Conservation (phyloP, 306 rosid species). For the Malus asiatica region DNA sequence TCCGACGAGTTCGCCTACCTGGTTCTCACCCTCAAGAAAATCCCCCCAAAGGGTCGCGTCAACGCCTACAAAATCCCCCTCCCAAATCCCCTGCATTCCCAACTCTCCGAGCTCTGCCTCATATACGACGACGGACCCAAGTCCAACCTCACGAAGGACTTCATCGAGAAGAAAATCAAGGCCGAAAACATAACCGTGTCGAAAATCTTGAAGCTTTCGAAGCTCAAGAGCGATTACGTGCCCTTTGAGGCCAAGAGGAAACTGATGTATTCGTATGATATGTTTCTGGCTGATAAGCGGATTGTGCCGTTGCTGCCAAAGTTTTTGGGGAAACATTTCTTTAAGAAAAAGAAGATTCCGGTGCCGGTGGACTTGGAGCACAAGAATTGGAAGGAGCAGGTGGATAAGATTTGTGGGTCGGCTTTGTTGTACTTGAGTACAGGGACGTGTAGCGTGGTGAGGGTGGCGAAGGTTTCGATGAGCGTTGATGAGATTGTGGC, state of each 20-base stretch:
- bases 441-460: slow-evolving; percentile 73
- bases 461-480: slow-evolving; percentile 53
- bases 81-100: slow-evolving; percentile 45
- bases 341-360: slow-evolving; percentile 73
- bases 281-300: slow-evolving; percentile 62
- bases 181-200: slow-evolving; percentile 49
- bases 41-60: slow-evolving; percentile 46
- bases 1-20: slow-evolving; percentile 58
- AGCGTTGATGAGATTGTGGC: slow-evolving; percentile 40
- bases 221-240: slow-evolving; percentile 61
- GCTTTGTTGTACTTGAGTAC: slow-evolving; percentile 48
- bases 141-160: slow-evolving; percentile 38
- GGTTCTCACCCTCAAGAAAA: slow-evolving; percentile 48
- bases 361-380: slow-evolving; percentile 64
- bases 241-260: slow-evolving; percentile 71
- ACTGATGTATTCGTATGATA: slow-evolving; percentile 50
- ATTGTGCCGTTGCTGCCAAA: slow-evolving; percentile 45
- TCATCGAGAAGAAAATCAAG: slow-evolving; percentile 37
- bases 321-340: slow-evolving; percentile 62
- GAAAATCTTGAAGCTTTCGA: slow-evolving; percentile 51
- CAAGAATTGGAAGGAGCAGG: slow-evolving; percentile 75
- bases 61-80: slow-evolving; percentile 58
- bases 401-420: slow-evolving; percentile 42
- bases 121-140: slow-evolving; percentile 67
- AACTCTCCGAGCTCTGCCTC: slow-evolving; percentile 51